Evolutionary conservation across 2,329 filamentous ascomycete species (phyloP).

Genomic region (Knufia fluminis): DNA sequence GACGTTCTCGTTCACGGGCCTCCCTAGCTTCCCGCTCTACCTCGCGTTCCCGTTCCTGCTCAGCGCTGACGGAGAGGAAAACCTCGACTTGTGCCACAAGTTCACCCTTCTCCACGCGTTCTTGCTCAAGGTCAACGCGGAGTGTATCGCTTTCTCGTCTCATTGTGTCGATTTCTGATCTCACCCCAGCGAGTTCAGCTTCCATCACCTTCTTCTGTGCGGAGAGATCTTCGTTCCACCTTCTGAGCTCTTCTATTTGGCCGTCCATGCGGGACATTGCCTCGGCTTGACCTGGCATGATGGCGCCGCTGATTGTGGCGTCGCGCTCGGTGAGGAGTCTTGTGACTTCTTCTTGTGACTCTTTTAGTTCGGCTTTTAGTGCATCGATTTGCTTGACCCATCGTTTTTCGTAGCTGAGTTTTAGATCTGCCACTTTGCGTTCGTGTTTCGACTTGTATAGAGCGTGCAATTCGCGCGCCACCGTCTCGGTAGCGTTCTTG

Average conservation of each 20-base stretch:
- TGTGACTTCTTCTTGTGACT: constrained; percentile 65
- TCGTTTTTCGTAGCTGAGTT: constrained; percentile 68
- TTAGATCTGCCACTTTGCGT: constrained; percentile 85
- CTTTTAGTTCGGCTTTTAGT: constrained; percentile 61
- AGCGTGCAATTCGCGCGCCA: constrained; percentile 67
- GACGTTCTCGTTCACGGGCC: constrained; percentile 11
- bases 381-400: constrained; percentile 83
- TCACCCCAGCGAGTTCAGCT: constrained; percentile 65
- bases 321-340: constrained; percentile 58
- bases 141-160: constrained; percentile 59
- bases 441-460: constrained; percentile 97
- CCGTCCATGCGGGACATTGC: constrained; percentile 34
- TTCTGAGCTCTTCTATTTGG: constrained; percentile 30
- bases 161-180: constrained; percentile 61
- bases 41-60: constrained; percentile 17
- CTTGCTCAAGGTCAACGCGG: constrained; percentile 47
- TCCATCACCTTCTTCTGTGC: constrained; percentile 60
- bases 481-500: constrained; percentile 24
- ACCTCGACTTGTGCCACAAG: constrained; percentile 40
- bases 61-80: constrained; percentile 35
- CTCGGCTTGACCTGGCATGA: constrained; percentile 24
- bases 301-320: constrained; percentile 53
- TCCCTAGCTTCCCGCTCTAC: constrained; percentile 7
- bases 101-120: constrained; percentile 42
- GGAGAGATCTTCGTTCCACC: constrained; percentile 52